phyloP scores from a whole-genome alignment of 2,329 filamentous ascomycete species.

The Apiospora sp. region DNA sequence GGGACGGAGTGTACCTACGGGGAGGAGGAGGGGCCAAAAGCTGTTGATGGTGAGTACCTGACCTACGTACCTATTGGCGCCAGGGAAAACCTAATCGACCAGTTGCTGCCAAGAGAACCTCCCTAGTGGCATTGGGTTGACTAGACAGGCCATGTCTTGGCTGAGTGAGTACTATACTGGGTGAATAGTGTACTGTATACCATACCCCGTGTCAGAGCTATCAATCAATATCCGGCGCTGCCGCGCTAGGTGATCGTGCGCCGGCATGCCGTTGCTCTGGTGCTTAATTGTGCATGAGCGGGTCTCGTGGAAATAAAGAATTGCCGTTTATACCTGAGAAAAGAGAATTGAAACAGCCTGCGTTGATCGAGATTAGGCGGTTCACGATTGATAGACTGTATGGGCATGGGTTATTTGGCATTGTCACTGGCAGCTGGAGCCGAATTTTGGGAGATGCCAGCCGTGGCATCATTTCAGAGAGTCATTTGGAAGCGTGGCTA shows the following conservation, averaged over 20 bases:
- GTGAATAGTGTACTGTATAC: background rate
- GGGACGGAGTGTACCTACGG: constrained; percentile 7
- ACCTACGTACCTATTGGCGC: constrained; percentile 11
- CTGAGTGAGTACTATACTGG: background rate
- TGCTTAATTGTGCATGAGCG: constrained; percentile 15
- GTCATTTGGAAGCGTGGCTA: background rate
- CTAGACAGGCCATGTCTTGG: constrained; percentile 4
- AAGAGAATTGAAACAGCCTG: constrained; percentile 1
- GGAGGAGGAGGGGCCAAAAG: background rate
- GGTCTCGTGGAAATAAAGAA: background rate
- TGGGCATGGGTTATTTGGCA: background rate
- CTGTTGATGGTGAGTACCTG: background rate
- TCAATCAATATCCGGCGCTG: constrained; percentile 9
- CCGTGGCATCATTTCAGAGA: background rate
- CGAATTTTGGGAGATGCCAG: background rate
- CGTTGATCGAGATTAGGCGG: background rate
- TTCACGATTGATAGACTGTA: background rate
- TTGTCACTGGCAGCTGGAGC: background rate
- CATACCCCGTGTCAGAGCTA: background rate
- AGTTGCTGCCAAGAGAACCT: constrained; percentile 10
- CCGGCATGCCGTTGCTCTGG: constrained; percentile 9
- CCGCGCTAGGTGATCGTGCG: constrained; percentile 18
- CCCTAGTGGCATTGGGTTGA: background rate
- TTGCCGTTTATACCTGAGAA: constrained; percentile 10
- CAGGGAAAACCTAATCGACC: constrained; percentile 8